phyloP scores from a whole-genome alignment of 805 yeast species.

The Martiniozyma abietophila region DNA sequence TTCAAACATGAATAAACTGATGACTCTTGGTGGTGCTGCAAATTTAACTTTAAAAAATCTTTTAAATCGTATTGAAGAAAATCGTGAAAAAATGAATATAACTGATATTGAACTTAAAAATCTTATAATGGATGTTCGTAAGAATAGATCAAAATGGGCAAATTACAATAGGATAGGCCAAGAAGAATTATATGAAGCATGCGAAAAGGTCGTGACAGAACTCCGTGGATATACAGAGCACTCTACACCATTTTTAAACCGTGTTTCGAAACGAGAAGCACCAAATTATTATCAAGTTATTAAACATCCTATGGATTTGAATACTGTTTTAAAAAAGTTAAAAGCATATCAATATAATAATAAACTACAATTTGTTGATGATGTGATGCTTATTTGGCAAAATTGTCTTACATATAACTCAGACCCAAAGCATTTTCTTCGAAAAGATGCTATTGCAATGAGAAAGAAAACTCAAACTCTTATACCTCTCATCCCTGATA shows the following conservation, averaged over 20 bases:
- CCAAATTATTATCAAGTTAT: conserved; percentile 90
- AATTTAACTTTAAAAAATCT: conserved; percentile 73
- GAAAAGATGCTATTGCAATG: conserved; percentile 95
- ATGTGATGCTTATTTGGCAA: conserved; percentile 89
- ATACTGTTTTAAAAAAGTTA: conserved; percentile 86
- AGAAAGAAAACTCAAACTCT: conserved; percentile 74
- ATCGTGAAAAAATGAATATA: conserved; percentile 64
- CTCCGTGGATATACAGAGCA: conserved; percentile 90
- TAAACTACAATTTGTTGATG: conserved; percentile 89
- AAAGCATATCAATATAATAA: conserved; percentile 74
- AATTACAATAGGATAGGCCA: conserved; percentile 93
- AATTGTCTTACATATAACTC: conserved; percentile 90
- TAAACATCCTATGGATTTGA: conserved; percentile 92
- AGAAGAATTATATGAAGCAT: conserved; percentile 94
- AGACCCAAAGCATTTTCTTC: conserved; percentile 84
- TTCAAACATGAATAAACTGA: conserved; percentile 21
- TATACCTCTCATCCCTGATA: conserved; percentile 83
- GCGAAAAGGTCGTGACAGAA: conserved; percentile 90
- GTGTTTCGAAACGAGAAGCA: conserved; percentile 96
- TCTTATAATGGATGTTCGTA: conserved; percentile 84
- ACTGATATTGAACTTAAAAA: conserved; percentile 79
- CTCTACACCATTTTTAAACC: conserved; percentile 89
- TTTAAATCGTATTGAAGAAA: conserved; percentile 64
- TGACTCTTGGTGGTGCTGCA: conserved; percentile 51
- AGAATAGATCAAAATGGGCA: conserved; percentile 96